Conservation (phyloP, 1,284 basidiomycete genomes). For the Hortiboletus rubellus region DNA sequence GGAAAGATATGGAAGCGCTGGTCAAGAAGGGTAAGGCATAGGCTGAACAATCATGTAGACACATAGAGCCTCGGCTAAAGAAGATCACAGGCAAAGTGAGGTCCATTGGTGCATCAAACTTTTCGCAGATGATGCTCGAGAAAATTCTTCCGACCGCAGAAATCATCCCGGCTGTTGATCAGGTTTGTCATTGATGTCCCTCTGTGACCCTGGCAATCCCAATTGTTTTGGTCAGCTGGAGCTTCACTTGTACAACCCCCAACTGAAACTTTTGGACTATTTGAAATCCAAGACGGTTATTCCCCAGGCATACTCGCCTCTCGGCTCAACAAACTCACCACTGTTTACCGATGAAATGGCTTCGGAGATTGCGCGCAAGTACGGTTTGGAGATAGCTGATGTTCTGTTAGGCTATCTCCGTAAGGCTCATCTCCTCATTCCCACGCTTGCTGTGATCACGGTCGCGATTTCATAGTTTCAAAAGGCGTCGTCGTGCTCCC, state of each 20-base stretch:
- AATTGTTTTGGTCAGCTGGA: constrained; percentile 51
- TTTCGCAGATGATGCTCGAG: constrained; percentile 61
- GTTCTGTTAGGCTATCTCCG: constrained; percentile 68
- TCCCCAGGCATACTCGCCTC: constrained; percentile 81
- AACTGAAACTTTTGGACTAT: constrained; percentile 69
- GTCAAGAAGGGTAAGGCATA: constrained; percentile 53
- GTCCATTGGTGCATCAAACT: constrained; percentile 78
- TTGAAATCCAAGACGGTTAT: constrained; percentile 70
- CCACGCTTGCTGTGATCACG: constrained; percentile 4
- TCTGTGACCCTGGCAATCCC: constrained; percentile 8
- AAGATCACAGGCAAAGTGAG: constrained; percentile 60
- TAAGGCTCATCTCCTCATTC: constrained; percentile 35
- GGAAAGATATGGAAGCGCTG: constrained; percentile 81
- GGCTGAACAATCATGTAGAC: not conserved
- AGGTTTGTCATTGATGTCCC: constrained; percentile 41
- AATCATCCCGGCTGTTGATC: constrained; percentile 62
- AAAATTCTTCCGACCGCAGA: constrained; percentile 58
- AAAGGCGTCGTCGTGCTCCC: constrained; percentile 69
- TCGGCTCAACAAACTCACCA: constrained; percentile 73
- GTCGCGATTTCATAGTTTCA: constrained; percentile 43
- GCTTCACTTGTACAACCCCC: constrained; percentile 76
- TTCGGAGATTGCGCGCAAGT: constrained; percentile 61
- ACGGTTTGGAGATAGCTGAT: constrained; percentile 59
- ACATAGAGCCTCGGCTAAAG: not conserved
- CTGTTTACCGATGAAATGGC: constrained; percentile 71